phyloP scores from a whole-genome alignment of 306 rosid species.

The Phaseolus lunatus region DNA sequence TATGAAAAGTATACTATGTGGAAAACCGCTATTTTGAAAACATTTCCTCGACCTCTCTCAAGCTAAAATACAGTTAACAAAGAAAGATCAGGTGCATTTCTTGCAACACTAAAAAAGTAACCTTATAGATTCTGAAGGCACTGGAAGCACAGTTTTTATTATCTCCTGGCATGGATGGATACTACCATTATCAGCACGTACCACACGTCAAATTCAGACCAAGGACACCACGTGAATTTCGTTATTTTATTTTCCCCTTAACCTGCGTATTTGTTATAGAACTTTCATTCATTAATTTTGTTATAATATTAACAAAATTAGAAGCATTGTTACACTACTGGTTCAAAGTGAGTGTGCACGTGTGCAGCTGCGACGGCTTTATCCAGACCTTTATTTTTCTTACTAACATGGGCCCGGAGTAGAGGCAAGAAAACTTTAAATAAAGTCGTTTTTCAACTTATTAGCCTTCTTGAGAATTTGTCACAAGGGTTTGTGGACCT shows the following conservation, averaged over 20 bases:
- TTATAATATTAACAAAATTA: constrained; percentile 24
- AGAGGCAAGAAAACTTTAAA: constrained; percentile 16
- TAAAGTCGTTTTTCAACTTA: constrained; percentile 41
- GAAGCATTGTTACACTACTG: constrained; percentile 21
- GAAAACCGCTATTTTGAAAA: too few relatives aligned
- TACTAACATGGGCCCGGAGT: constrained; percentile 8
- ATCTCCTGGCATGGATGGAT: neutral
- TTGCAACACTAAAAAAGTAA: neutral
- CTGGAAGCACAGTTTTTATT: neutral
- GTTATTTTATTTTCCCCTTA: neutral
- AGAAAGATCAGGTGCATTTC: neutral
- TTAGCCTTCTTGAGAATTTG: constrained; percentile 63
- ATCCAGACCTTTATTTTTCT: neutral
- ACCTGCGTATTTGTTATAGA: neutral
- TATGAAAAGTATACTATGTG: too few relatives aligned
- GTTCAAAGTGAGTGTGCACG: constrained; percentile 17
- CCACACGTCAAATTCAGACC: neutral
- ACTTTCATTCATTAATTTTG: constrained; percentile 17
- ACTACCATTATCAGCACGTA: neutral
- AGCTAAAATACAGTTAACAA: neutral
- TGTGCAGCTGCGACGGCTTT: neutral
- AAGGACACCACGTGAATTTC: neutral
- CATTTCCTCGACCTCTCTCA: neutral
- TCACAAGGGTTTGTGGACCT: constrained; percentile 74
- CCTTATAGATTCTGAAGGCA: neutral